Base-by-base conservation (phyloP, 2,329 filamentous ascomycete genomes). In the Trichoderma sp. region DNA sequence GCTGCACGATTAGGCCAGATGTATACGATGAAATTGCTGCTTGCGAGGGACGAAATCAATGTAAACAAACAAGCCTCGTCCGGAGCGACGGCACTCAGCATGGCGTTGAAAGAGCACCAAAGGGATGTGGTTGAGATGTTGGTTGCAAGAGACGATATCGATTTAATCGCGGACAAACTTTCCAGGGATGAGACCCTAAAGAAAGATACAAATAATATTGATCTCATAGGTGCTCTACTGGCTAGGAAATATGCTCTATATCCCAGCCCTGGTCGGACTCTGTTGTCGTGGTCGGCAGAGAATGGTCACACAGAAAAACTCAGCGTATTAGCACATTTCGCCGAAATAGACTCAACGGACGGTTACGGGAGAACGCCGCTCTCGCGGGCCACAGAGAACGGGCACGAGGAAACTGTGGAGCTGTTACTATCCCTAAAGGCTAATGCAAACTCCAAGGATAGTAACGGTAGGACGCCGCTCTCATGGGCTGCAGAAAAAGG, bases 81-180 rank as follows among this genome's bases (percentile, higher is more conserved):
- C 9, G 19, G 13, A 19, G 4, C 4, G 2, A 45, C 42, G 17
- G 42, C 42, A 22, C 42, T 45, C 6, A 17, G 1, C 17, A 19
- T 4, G 5, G 42, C n/a, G 10, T 9, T 45, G 10, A 19, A 4
- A 19, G 10, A 9, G 6, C 4, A 5, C 0, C 1, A 22, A 1
- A 3, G 10, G 7, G 1, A 22, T 22, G n/a, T 45, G 7, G 6
- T 45, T 10, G n/a, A 22, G 5, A 17, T 45, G 6, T 17, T 45
- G 3, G 9, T 19, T 8, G 7, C n/a, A n/a, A 45, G n/a, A 6
- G 13, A 42, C 15, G 37, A n/a, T 42, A 12, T 42, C 5, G 8
- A 29, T 7, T 4, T 4, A 29, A 29, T 29, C 3, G n/a, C n/a
- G n/a, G n/a, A n/a, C n/a, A n/a, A n/a, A n/a, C n/a, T n/a, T n/a